These are phyloP conservation scores for Raphidocelis subcapitata DNA, from an alignment of 139 green algal species.

Conservation along the genomic window DNA sequence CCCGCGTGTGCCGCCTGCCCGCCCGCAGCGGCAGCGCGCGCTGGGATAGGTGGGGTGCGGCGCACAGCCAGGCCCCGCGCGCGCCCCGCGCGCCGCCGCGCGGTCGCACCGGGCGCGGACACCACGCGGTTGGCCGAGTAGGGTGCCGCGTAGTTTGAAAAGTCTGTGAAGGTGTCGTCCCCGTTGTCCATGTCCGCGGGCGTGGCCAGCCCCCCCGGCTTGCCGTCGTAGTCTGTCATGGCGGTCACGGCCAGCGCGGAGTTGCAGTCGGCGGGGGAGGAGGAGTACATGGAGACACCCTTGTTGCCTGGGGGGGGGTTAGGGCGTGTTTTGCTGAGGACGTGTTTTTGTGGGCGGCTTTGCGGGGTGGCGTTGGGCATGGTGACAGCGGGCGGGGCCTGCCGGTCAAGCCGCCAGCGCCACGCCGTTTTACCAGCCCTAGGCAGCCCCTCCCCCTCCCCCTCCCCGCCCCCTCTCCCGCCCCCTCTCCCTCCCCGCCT, in stretches of 20 bases:
- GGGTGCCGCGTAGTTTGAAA: slow-evolving; percentile 11
- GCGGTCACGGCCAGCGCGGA: slow-evolving; percentile 19
- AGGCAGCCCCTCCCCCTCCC: neutral
- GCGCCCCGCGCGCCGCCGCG: too few relatives aligned
- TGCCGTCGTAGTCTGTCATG: slow-evolving; percentile 25
- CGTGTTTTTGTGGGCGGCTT: too few relatives aligned
- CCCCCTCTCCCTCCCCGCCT: too few relatives aligned
- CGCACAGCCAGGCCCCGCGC: neutral
- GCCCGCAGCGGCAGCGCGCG: neutral
- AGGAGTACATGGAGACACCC: slow-evolving; percentile 12
- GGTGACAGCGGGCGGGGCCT: too few relatives aligned
- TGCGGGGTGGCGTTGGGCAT: too few relatives aligned
- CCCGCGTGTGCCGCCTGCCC: neutral
- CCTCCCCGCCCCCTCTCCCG: too few relatives aligned
- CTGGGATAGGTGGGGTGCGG: neutral
- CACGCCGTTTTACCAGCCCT: neutral
- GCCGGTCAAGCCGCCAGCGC: too few relatives aligned
- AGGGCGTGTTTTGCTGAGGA: too few relatives aligned
- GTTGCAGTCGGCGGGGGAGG: slow-evolving; percentile 21
- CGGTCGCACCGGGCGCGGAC: slow-evolving; percentile 18
- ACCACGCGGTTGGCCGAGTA: slow-evolving; percentile 2
- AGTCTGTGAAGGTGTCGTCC: slow-evolving; percentile 28
- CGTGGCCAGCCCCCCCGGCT: slow-evolving; percentile 7
- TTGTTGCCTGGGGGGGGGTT: slow-evolving; percentile 14
- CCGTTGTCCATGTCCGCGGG: slow-evolving; percentile 10